Percentiles rank a stretch among this genome's conserved stretches.
These are phyloP conservation scores for Ampelomyces quisqualis DNA, from an alignment of 2,329 filamentous ascomycete species.

Conservation along the genomic window DNA sequence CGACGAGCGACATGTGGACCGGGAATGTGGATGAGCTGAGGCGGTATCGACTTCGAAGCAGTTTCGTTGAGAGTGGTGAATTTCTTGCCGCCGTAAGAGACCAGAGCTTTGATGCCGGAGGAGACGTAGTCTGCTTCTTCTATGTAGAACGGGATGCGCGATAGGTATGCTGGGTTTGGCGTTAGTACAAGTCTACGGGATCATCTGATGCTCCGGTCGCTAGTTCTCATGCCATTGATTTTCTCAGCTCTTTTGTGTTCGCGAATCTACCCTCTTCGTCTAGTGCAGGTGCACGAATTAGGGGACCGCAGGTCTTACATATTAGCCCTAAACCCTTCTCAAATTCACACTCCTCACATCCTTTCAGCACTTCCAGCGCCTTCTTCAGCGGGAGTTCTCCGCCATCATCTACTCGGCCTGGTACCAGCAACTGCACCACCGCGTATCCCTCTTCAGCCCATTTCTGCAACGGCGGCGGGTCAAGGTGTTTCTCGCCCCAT, in stretches of 20 bases:
- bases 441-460: conserved; percentile 72
- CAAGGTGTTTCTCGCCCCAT: conserved; percentile 43
- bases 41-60: conserved; percentile 15
- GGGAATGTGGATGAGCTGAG: conserved; percentile 34
- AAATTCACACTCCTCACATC: conserved; percentile 26
- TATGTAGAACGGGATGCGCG: conserved; percentile 35
- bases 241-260: not conserved
- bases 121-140: conserved; percentile 29
- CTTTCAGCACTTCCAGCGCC: conserved; percentile 26
- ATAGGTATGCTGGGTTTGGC: conserved; percentile 38
- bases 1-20: conserved; percentile 23
- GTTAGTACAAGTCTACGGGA: too few species aligned
- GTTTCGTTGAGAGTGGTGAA: conserved; percentile 28
- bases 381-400: conserved; percentile 36
- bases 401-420: conserved; percentile 34
- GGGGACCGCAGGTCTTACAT: conserved; percentile 28
- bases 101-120: conserved; percentile 32
- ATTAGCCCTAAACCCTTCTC: conserved; percentile 34
- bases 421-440: conserved; percentile 56
- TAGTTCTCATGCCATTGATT: not conserved
- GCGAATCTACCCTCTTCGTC: too few species aligned
- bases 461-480: conserved; percentile 61
- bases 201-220: not conserved
- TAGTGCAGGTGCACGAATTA: too few species aligned
- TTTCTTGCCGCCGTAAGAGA: conserved; percentile 35